Conservation (phyloP, 805 yeast species). For the Kuraishia piskuri region DNA sequence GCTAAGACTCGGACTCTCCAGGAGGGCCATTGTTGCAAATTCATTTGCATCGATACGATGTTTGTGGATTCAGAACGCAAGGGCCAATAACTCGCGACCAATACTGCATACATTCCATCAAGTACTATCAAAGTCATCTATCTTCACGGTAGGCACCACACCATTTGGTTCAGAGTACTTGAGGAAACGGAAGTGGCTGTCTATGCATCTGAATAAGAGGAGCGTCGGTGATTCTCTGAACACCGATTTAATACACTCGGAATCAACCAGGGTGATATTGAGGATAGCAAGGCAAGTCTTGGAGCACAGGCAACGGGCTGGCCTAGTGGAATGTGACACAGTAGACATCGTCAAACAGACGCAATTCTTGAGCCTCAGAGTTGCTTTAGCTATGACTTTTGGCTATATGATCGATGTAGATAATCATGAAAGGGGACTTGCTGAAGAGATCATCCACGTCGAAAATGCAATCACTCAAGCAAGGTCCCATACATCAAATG, state of each 20-base stretch:
- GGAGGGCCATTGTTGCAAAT: slow-evolving; percentile 57
- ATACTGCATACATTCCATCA: slow-evolving; percentile 58
- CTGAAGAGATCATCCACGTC: slow-evolving; percentile 43
- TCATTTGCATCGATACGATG: slow-evolving; percentile 43
- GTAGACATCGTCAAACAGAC: slow-evolving; percentile 29
- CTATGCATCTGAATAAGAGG: slow-evolving; percentile 32
- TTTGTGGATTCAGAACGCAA: slow-evolving; percentile 43
- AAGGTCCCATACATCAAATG: slow-evolving; percentile 49
- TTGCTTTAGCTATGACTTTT: slow-evolving; percentile 43
- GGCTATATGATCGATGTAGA: slow-evolving; percentile 40
- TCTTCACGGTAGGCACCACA: slow-evolving; percentile 59
- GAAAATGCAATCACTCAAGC: slow-evolving; percentile 49
- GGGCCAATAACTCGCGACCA: slow-evolving; percentile 61
- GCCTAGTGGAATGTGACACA: slow-evolving; percentile 16
- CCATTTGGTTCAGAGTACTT: slow-evolving; percentile 43
- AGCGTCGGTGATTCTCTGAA: slow-evolving; percentile 19
- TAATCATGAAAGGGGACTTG: slow-evolving; percentile 29
- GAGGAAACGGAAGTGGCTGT: slow-evolving; percentile 37
- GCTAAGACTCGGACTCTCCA: slow-evolving; percentile 45
- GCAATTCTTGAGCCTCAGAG: slow-evolving; percentile 43
- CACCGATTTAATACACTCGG: slow-evolving; percentile 27
- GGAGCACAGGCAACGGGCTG: not conserved
- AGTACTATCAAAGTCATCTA: slow-evolving; percentile 44
- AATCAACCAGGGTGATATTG: slow-evolving; percentile 19
- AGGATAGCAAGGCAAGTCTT: not conserved